Base-by-base conservation (phyloP, 2,329 filamentous ascomycete genomes). In the Lizonia empirigonia region DNA sequence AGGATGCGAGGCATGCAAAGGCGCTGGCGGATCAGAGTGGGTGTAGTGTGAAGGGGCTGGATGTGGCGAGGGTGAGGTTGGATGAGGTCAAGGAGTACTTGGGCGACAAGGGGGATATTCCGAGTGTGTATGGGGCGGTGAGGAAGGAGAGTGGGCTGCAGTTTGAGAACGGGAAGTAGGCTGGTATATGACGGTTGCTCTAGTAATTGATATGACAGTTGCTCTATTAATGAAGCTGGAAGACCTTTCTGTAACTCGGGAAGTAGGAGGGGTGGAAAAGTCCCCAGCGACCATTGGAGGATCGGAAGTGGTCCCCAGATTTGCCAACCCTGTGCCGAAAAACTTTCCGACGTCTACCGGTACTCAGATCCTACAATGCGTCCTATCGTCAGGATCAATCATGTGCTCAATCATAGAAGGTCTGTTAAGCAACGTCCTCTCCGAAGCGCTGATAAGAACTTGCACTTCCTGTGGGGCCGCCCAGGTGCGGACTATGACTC, bases 81-180 rank as follows among this genome's bases (percentile, higher is more conserved):
- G 79, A 80, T 46, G 75, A 78, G 49, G 85, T 96, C 2, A 87
- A 90, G 71, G 83, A 86, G 50, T 80, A 91, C 54, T 76, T 79
- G 38, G 90, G 90, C 0, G 80, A 82, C 35, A 84, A 80, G 59
- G 91, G 90, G 0, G 92, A 96, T 73, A 84, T 96, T 69, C 87
- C 89, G 2, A 87, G 83, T 9, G 87, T 96, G 29, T 96, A 96
- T 75, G 91, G 91, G 0, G 87, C 87, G 2, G 85, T 89, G 46
- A 83, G 91, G 63, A 78, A 87, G 74, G 87, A 91, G 68, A 83
- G 82, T 22, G 91, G 90, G 0, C 72, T 96, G 62, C 80, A 84
- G 46, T 96, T 86, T 74, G 88, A 90, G 67, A 73, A 73, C 35
- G 64, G 65, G 30, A 65, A 64, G 13, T 68, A 52, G 16, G n/a